Percentiles rank a stretch among this genome's conserved stretches.
Evolutionary conservation across 1,284 basidiomycete species (phyloP).

Genomic region (Papiliotrema laurentii): DNA sequence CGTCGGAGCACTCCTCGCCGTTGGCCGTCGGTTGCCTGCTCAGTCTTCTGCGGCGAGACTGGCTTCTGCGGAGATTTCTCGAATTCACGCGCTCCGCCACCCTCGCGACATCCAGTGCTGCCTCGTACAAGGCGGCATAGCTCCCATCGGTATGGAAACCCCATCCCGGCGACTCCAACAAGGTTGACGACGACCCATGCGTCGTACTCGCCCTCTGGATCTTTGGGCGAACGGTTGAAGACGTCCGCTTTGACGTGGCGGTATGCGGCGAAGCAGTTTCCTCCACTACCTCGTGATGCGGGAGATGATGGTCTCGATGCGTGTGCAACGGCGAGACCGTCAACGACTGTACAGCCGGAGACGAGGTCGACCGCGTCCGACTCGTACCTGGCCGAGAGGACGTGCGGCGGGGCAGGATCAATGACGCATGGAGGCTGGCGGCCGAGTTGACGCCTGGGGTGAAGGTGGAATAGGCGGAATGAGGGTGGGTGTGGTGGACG

Average conservation of each 20-base stretch:
- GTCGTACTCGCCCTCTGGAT: background rate
- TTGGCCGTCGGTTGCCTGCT: conserved; percentile 11
- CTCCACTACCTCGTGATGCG: background rate
- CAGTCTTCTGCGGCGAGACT: conserved; percentile 9
- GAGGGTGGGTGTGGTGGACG: background rate
- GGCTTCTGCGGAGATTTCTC: conserved; percentile 2
- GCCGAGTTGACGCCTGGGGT: background rate
- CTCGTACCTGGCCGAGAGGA: conserved; percentile 6
- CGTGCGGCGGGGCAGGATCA: conserved; percentile 14
- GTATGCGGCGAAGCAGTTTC: background rate
- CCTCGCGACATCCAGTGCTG: conserved; percentile 45
- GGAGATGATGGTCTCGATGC: too few relatives aligned
- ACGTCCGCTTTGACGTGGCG: background rate
- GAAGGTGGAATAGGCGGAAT: conserved; percentile 2
- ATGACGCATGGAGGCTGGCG: conserved; percentile 10
- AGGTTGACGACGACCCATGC: background rate
- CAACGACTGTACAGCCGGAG: background rate
- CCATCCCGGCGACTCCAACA: background rate
- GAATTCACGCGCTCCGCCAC: conserved; percentile 42
- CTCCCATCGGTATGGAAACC: conserved; percentile 1
- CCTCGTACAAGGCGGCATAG: conserved; percentile 41
- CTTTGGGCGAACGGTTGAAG: background rate
- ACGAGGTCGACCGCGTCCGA: background rate
- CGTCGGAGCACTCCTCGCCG: background rate
- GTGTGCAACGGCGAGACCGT: background rate